Base-by-base conservation (phyloP, 805 yeast species). In the Starmerella davenportii region DNA sequence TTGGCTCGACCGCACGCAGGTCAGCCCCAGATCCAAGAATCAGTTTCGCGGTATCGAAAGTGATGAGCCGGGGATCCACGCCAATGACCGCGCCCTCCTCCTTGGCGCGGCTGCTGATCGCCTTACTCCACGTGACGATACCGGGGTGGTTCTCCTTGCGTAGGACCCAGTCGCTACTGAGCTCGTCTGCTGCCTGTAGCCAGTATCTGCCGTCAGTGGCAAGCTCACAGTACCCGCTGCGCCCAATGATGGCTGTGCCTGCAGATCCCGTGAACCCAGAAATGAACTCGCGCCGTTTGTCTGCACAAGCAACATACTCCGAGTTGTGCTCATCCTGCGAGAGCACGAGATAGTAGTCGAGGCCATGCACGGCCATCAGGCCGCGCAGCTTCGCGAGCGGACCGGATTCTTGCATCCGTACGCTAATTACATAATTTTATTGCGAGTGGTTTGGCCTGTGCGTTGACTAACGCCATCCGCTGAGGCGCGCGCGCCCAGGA, bases 161-260 rank as follows among this genome's bases (percentile, higher is more conserved):
- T 34, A 90, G 59, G 2, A 60, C 58, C 96, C 96, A 90, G 51
- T 74, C 73, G 29, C 58, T 52, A 54, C 81, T 92, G 39, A 90
- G 62, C 59, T 90, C 90, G 41, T 76, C 71, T 18, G 69, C 72
- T 1, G 96, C 96, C 60, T 90, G 98, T 42, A 80, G 63, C 57
- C 82, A 90, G 61, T 90, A 90, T 47, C 98, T 67, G 2, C 96
- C 96, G 58, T 90, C 98, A 0, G 98, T 90, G 7, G 93, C 74
- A 37, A 90, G 60, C 0, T 78, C 79, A 13, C 94, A 92, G 35
- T 72, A 69, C n/a, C n/a, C n/a, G 38, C 65, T 64, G 33, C 63
- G 54, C 4, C 93, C 75, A 16, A 87, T 67, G n/a, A 90, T 68
- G 1, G 94, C 95, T 18, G 81, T 63, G 19, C 96, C 98, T 2